Evolutionary conservation across 176 grass and related monocot genomes (phyloP), one percentile per base, ranked within the genome.

Genomic region (Typha latifolia): DNA sequence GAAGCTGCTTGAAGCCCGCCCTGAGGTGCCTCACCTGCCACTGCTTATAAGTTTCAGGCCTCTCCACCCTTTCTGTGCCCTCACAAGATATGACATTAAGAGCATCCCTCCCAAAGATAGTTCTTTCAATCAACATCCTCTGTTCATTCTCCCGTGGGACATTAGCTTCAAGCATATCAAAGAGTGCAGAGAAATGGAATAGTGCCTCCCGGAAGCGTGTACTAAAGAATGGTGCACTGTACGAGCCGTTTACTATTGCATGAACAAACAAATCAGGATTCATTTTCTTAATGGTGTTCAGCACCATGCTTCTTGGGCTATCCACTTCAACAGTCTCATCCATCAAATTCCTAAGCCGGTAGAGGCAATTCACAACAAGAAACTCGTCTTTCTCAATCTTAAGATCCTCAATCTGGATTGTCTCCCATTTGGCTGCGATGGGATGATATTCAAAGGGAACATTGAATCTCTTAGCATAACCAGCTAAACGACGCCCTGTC

Each of bases 1-100:
- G 81, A 12, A 85, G 70, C 73, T 89, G 90, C 82, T 85, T 94
- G 66, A 94, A 70, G 56, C 90, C 90, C 2, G 85, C 82, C 37
- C 85, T 82, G 24, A 85, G 82, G 75, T 94, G 75, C 72, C 90
- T 76, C 19, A 94, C 79, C 78, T 94, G 90, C 90, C 90, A 94
- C 24, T 94, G 90, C 69, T 88, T 94, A 68, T 94, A 84, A 0
- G 83, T 72, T 14, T 84, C 74, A 0, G 81, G 88, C 5, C 67
- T 79, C 69, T 72, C 71, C 68, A 51, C 26, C 15, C 84, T 70
- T 24, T 88, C 90, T 70, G 78, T 63, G 48, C 90, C 85, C 71
- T 94, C 90, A 27, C 90, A 94, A 0, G 90, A 77, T 8, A 94
- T 85, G 73, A 89, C 85, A 73, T 94, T 94, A 47, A 88, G 72